A percentile compares a stretch with the other conserved stretches of the same genome.
Evolutionary conservation across 2,329 filamentous ascomycete genomes (phyloP).

Genomic region (Pseudocercospora eumusae): DNA sequence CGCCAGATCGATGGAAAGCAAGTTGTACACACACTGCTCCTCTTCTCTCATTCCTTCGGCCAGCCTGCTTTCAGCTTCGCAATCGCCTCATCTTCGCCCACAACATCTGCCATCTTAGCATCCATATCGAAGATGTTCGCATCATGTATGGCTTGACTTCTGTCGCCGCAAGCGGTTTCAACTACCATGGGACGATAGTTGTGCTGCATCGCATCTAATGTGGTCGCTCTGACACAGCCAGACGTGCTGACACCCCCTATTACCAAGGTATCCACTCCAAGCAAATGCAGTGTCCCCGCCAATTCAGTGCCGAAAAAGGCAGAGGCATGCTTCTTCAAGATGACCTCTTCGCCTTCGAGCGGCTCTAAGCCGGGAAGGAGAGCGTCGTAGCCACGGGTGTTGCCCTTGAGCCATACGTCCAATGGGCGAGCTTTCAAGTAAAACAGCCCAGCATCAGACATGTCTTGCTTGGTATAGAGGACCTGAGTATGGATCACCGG

Average conservation of each 20-base stretch:
- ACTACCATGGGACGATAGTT: constrained; percentile 32
- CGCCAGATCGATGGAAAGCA: neutral
- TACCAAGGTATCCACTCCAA: constrained; percentile 32
- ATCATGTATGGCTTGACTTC: constrained; percentile 29
- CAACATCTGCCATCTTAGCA: constrained; percentile 34
- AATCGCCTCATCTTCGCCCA: constrained; percentile 27
- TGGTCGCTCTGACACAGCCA: constrained; percentile 32
- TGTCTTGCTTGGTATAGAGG: constrained; percentile 25
- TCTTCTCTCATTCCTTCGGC: neutral
- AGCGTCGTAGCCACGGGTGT: constrained; percentile 22
- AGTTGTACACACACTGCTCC: neutral
- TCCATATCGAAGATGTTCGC: constrained; percentile 35
- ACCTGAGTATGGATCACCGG: constrained; percentile 31
- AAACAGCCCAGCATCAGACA: constrained; percentile 32
- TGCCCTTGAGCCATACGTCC: constrained; percentile 26
- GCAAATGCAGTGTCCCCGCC: constrained; percentile 18
- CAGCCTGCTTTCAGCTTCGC: constrained; percentile 18
- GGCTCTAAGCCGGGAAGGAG: constrained; percentile 26
- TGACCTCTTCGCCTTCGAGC: constrained; percentile 23
- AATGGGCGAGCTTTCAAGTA: constrained; percentile 27
- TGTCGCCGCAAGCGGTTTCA: constrained; percentile 30
- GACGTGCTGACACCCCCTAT: constrained; percentile 31
- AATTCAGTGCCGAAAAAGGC: constrained; percentile 33
- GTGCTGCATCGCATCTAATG: constrained; percentile 31
- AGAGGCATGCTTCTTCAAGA: constrained; percentile 28